phyloP scores from a whole-genome alignment of 73 alveolate species.

The Stentor coeruleus region DNA sequence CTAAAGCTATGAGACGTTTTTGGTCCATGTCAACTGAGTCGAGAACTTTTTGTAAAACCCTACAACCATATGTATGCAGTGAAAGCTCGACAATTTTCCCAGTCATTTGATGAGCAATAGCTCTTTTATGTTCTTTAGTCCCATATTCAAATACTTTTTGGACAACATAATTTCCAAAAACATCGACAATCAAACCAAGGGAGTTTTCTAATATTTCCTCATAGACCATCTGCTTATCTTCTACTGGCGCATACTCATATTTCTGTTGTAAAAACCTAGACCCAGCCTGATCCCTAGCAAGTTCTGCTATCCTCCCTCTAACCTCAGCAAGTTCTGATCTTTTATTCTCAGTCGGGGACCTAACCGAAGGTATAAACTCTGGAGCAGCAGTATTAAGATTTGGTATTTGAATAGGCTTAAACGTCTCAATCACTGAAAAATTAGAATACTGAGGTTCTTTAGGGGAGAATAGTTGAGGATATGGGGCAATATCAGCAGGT shows the following conservation, averaged over 20 bases:
- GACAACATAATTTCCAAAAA: constrained; percentile 90
- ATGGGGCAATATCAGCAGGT: constrained; percentile 23
- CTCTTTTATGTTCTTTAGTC: constrained; percentile 47
- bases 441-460: constrained; percentile 22
- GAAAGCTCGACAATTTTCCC: constrained; percentile 76
- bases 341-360: constrained; percentile 39
- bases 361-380: constrained; percentile 25
- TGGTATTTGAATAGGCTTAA: constrained; percentile 23
- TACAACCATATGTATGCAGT: constrained; percentile 87
- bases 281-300: constrained; percentile 66
- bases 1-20: constrained; percentile 50
- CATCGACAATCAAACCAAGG: constrained; percentile 73
- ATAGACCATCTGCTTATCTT: constrained; percentile 83
- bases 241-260: constrained; percentile 74
- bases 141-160: constrained; percentile 77
- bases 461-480: constrained; percentile 34
- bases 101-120: constrained; percentile 60
- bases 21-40: constrained; percentile 51
- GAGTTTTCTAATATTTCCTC: constrained; percentile 63
- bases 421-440: constrained; percentile 13
- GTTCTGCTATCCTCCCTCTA: constrained; percentile 62
- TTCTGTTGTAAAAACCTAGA: constrained; percentile 86
- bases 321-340: constrained; percentile 51
- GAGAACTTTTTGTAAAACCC: constrained; percentile 83
- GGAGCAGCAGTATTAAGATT: constrained; percentile 17